Evolutionary conservation across 2,329 filamentous ascomycete species (phyloP), one percentile per base, ranked within the genome.

Genomic region (Colletotrichum phormii): DNA sequence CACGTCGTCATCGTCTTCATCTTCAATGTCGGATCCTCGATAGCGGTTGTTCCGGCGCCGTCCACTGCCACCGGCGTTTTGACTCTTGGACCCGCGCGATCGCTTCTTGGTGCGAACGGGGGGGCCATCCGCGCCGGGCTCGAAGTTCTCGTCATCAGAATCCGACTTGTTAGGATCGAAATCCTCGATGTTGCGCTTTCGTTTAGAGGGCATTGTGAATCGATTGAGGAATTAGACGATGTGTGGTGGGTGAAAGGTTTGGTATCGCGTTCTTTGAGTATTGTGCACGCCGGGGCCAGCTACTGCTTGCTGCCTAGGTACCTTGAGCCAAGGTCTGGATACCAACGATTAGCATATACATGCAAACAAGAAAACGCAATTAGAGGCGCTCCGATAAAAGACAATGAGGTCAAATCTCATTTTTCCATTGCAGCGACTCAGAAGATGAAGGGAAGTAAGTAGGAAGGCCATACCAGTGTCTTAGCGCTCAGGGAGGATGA

Each of bases 81-180:
- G 81, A 72, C 74, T 81, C 33, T 70, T 69, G 62, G 60, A 68
- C 26, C 67, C 72, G 33, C 79, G 77, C 35, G 81, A 81, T 75
- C 83, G 80, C 75, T 84, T 85, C 73, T 79, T 80, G 61, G 73
- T 76, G 71, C 83, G 83, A 15, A 82, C 82, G 18, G 86, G 82
- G 35, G 83, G 82, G 31, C 82, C 84, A 75, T 87, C 85, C 26
- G 80, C 78, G 18, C 81, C 79, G 18, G 90, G 90, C 71, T 91
- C 88, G 77, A 92, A 93, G 79, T 91, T 91, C 75, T 90, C 89
- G 78, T 93, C 91, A 62, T 90, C 88, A 2, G 91, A 85, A 76
- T 93, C 91, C 63, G 91, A 92, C 78, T 90, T 88, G 79, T 92
- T 92, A 3, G 89, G 89, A 80, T 93, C 91, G 76, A 92, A 92